Evolutionary conservation across 1,284 basidiomycete species (phyloP).

Genomic region (Sanghuangporus weigelae): DNA sequence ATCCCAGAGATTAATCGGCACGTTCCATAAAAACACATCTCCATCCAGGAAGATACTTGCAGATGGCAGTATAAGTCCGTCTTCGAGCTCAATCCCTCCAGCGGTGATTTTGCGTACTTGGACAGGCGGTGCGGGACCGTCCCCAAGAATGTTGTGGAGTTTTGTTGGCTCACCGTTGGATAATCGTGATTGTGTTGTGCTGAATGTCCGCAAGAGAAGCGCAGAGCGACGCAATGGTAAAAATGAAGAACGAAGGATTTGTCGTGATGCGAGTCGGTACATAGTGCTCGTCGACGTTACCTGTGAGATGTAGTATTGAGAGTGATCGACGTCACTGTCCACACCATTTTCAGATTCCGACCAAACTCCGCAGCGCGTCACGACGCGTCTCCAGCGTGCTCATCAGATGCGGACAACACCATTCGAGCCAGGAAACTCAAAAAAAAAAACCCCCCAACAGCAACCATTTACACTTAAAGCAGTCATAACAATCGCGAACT

Average conservation of each 20-base stretch:
- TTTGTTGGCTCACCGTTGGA: constrained; percentile 8
- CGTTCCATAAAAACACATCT: constrained; percentile 88
- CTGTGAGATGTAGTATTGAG: background rate
- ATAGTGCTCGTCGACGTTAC: background rate
- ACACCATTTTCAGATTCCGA: background rate
- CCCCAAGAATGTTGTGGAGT: constrained; percentile 70
- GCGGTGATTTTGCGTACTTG: constrained; percentile 60
- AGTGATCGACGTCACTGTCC: background rate
- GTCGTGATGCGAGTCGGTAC: constrained; percentile 1
- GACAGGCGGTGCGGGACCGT: constrained; percentile 61
- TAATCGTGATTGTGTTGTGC: background rate
- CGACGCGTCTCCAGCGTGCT: background rate
- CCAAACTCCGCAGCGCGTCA: background rate
- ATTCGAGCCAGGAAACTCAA: too few relatives aligned
- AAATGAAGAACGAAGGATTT: background rate
- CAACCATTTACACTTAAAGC: too few relatives aligned
- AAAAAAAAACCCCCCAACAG: too few relatives aligned
- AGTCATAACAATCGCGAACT: too few relatives aligned
- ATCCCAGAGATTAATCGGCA: constrained; percentile 41
- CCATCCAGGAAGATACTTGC: constrained; percentile 84
- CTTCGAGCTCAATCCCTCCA: constrained; percentile 59
- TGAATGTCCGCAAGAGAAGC: background rate
- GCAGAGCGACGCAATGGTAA: background rate
- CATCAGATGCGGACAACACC: background rate
- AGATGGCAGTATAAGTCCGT: constrained; percentile 74